Conservation (phyloP, 345 rosid species). For the Eucalyptus curtisii region DNA sequence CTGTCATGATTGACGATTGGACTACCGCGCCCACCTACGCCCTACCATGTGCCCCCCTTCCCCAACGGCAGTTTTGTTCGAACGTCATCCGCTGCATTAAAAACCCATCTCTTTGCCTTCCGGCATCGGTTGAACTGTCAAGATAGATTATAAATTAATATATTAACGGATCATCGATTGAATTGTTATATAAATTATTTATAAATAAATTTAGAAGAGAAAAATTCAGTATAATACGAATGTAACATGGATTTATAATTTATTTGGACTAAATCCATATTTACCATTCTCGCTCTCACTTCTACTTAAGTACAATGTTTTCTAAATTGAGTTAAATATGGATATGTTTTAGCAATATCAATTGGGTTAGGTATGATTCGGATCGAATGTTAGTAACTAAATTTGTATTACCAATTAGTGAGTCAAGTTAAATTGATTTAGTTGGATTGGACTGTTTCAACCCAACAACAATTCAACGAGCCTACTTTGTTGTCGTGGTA, state of each 20-base stretch:
- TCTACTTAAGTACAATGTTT: rapidly evolving
- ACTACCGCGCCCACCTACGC: not conserved
- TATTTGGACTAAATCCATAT: no score
- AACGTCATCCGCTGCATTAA: not conserved
- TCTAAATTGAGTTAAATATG: not conserved
- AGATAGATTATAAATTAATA: no score
- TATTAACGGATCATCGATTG: no score
- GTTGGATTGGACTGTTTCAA: not conserved
- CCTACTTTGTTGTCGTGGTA: not conserved
- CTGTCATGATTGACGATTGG: not conserved
- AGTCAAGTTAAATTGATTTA: not conserved
- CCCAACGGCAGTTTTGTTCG: not conserved
- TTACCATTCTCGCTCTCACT: no score
- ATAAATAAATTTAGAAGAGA: no score
- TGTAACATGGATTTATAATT: no score
- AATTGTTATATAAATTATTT: no score
- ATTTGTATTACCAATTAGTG: no score
- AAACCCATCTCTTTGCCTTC: not conserved
- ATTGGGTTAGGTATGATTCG: no score
- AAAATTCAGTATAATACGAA: no score
- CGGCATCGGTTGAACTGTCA: not conserved
- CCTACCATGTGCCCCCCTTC: not conserved
- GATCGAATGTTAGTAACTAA: no score
- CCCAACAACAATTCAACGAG: not conserved
- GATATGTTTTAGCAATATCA: no score